Base-by-base conservation (phyloP, 192 early-diverging fungal species). In the Linderina pennispora region DNA sequence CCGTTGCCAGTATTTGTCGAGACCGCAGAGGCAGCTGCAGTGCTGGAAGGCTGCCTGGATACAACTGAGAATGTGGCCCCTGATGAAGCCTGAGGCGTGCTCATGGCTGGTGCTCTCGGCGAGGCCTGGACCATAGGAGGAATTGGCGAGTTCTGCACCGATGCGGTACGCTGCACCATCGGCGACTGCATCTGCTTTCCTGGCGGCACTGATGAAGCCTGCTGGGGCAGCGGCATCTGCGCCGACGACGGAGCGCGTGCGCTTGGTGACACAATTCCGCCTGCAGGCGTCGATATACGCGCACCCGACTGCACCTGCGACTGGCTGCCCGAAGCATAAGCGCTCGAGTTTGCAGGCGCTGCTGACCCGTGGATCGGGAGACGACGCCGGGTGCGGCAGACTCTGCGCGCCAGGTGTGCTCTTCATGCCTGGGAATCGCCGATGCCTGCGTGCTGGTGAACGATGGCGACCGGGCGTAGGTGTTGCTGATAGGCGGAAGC, bases 381-480 rank as follows among this genome's bases (percentile, higher is more conserved):
- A 65, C 4, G 58, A 65, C 14, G 45, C 49, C 2, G 62, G 40
- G 21, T 73, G 62, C 0, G 40, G 23, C 8, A 41, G 28, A 31
- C 21, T 51, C 39, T 53, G 62, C 34, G 34, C 50, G 35, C 38
- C 39, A 32, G 39, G 16, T 17, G 42, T 16, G 32, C 41, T n/a
- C 24, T 65, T 73, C 33, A 65, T 62, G 9, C 53, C 50, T 28
- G 62, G n/a, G 53, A 5, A 58, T 53, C 23, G 40, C 23, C 11
- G 50, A 16, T 1, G 47, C 39, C 40, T 38, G 49, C 13, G 48
- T 21, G 40, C 53, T 58, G 13, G 49, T 36, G 35, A 65, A 73
- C 16, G 62, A 48, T 14, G 69, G 62, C 26, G 69, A 65, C 33
- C 69, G 69, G 43, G 49, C 53, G 38, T 62, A 73, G 2, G 53